These are phyloP conservation scores for Cordyceps javanica DNA, from an alignment of 2,329 filamentous ascomycete species.

Conservation along the genomic window DNA sequence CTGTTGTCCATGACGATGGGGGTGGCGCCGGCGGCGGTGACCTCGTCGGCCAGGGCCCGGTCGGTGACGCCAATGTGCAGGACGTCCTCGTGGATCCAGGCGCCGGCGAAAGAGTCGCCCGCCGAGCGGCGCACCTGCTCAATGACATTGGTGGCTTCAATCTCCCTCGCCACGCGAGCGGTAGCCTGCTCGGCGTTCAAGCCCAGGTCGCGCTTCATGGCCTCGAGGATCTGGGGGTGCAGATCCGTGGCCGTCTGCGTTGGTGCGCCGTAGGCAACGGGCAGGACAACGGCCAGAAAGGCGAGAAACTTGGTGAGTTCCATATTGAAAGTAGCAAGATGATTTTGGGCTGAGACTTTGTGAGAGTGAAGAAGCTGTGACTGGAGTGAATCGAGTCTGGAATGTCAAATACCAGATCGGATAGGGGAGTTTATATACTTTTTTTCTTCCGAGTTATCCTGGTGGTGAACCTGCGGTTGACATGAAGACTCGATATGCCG, in stretches of 20 bases:
- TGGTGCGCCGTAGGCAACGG: conserved; percentile 34
- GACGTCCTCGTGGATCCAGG: conserved; percentile 31
- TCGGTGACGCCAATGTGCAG: conserved; percentile 33
- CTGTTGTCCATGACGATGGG: conserved; percentile 27
- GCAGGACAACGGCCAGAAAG: conserved; percentile 32
- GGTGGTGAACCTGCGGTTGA: background rate
- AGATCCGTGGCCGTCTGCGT: conserved; percentile 27
- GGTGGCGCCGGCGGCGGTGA: conserved; percentile 29
- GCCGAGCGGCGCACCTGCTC: conserved; percentile 26
- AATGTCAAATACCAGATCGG: background rate
- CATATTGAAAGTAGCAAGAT: conserved; percentile 22
- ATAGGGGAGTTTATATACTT: background rate
- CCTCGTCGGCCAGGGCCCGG: conserved; percentile 28
- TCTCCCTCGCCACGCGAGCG: conserved; percentile 32
- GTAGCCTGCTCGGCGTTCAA: conserved; percentile 31
- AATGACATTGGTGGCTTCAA: conserved; percentile 30
- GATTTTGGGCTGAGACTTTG: background rate
- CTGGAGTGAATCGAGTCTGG: background rate
- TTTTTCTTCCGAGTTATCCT: background rate
- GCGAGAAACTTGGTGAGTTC: conserved; percentile 32
- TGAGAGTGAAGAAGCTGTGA: background rate
- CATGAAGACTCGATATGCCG: background rate
- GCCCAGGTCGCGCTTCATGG: conserved; percentile 38
- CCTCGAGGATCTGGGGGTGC: conserved; percentile 34
- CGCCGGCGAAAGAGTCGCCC: conserved; percentile 31